These are phyloP conservation scores for Nothophytophthora sp. DNA, from an alignment of 352 stramenopile genomes.

Conservation along the genomic window DNA sequence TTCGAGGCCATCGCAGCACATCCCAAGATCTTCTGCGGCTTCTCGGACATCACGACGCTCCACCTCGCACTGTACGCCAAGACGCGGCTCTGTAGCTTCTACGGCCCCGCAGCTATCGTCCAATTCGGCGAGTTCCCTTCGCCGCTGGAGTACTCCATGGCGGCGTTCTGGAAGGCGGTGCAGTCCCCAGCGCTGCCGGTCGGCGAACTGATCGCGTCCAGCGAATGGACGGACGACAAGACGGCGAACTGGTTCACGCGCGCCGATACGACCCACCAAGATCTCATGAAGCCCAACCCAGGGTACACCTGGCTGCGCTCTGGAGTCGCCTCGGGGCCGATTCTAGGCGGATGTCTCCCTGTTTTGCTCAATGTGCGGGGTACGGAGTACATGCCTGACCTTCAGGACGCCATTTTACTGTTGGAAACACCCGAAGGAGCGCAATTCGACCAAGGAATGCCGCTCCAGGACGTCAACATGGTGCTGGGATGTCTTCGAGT, in stretches of 20 bases:
- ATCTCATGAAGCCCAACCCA: constrained; percentile 44
- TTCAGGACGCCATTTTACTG: constrained; percentile 45
- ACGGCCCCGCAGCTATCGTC: constrained; percentile 51
- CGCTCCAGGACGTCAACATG: constrained; percentile 44
- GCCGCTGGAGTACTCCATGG: constrained; percentile 46
- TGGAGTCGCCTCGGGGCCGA: constrained; percentile 26
- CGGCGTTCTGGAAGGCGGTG: constrained; percentile 38
- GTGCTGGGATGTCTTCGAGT: constrained; percentile 44
- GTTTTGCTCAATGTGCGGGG: constrained; percentile 57
- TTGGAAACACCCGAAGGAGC: constrained; percentile 53
- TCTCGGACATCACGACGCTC: constrained; percentile 66
- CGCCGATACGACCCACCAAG: constrained; percentile 37
- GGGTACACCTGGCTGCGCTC: constrained; percentile 46
- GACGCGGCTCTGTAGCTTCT: constrained; percentile 52
- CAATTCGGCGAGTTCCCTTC: constrained; percentile 67
- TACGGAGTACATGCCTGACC: constrained; percentile 44
- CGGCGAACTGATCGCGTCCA: constrained; percentile 33
- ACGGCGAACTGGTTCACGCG: constrained; percentile 58
- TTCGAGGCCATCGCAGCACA: constrained; percentile 43
- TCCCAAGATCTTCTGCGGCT: constrained; percentile 60
- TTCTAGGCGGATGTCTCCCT: constrained; percentile 61
- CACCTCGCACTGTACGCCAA: constrained; percentile 52
- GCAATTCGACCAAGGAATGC: constrained; percentile 57
- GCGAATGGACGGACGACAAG: constrained; percentile 65
- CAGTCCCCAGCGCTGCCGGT: constrained; percentile 21